A percentile compares a stretch with the other conserved stretches of the same genome.
Evolutionary conservation across 805 yeast species (phyloP).

Genomic region (Monosporozyma siamensis): DNA sequence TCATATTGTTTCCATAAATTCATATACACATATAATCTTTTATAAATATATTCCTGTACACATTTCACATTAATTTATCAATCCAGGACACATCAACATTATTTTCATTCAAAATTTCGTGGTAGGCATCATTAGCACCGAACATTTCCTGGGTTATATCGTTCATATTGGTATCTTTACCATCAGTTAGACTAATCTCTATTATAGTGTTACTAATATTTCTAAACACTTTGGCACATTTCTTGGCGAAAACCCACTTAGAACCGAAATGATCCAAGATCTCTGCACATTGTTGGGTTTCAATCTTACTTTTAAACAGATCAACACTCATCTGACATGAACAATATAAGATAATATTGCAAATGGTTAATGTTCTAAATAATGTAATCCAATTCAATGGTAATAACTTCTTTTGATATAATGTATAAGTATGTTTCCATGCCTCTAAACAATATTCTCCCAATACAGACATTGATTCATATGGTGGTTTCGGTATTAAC

Average conservation of each 20-base stretch:
- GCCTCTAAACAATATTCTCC: slow-evolving; percentile 40
- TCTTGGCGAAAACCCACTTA: slow-evolving; percentile 39
- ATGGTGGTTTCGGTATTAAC: slow-evolving; percentile 37
- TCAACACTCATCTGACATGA: slow-evolving; percentile 40
- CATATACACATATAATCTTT: too few species aligned
- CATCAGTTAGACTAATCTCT: slow-evolving; percentile 34
- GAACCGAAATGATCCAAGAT: slow-evolving; percentile 38
- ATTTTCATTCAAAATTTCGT: slow-evolving; percentile 38
- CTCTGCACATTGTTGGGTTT: slow-evolving; percentile 38
- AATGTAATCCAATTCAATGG: slow-evolving; percentile 45
- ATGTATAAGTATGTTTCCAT: slow-evolving; percentile 37
- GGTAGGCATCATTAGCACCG: slow-evolving; percentile 38
- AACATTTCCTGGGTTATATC: slow-evolving; percentile 34
- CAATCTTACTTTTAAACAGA: slow-evolving; percentile 37
- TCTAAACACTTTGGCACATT: slow-evolving; percentile 37
- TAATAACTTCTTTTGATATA: slow-evolving; percentile 36
- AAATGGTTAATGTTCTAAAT: slow-evolving; percentile 38
- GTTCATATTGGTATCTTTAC: slow-evolving; percentile 34
- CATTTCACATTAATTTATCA: slow-evolving; percentile 24
- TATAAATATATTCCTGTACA: too few species aligned
- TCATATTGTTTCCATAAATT: too few species aligned
- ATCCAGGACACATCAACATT: slow-evolving; percentile 39
- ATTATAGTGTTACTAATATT: slow-evolving; percentile 37
- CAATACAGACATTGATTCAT: slow-evolving; percentile 33
- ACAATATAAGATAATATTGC: slow-evolving; percentile 40